A percentile compares a stretch with the other conserved stretches of the same genome.
These are phyloP conservation scores for Diaporthe ilicicola DNA, from an alignment of 2,329 filamentous ascomycete species.

Conservation along the genomic window DNA sequence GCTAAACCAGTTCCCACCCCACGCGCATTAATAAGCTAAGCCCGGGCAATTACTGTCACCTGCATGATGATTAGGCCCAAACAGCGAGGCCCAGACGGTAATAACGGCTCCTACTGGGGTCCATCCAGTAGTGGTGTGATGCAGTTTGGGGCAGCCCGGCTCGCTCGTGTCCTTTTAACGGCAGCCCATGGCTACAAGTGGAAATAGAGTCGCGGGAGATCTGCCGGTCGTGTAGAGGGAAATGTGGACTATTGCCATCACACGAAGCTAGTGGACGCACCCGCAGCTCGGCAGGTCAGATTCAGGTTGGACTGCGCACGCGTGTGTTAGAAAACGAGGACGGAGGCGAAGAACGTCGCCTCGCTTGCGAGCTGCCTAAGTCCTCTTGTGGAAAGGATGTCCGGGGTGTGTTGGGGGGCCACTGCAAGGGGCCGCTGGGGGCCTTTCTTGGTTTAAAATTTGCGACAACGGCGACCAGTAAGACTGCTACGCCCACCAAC, in stretches of 20 bases:
- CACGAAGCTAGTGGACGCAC: slow-evolving; percentile 11
- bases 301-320: neutral
- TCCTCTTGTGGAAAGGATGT: slow-evolving; percentile 16
- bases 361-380: neutral
- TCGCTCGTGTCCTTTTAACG: neutral
- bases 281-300: slow-evolving; percentile 5
- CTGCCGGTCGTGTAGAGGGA: neutral
- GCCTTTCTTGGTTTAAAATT: slow-evolving; percentile 7
- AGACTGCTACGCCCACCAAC: neutral
- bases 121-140: neutral
- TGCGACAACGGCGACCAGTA: neutral
- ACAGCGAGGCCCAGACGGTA: neutral
- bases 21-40: slow-evolving; percentile 1
- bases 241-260: slow-evolving; percentile 17
- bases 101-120: neutral
- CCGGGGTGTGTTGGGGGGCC: neutral
- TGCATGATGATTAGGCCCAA: neutral
- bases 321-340: neutral
- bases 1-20: slow-evolving; percentile 2
- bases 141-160: neutral
- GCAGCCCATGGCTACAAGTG: neutral
- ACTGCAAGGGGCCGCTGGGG: slow-evolving; percentile 10
- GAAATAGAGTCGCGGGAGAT: slow-evolving; percentile 5
- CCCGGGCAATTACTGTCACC: neutral
- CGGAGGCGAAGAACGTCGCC: slow-evolving; percentile 3